Evolutionary conservation across 345 rosid genomes (phyloP), one percentile per base, ranked within the genome.

Genomic region (Litchi chinensis): DNA sequence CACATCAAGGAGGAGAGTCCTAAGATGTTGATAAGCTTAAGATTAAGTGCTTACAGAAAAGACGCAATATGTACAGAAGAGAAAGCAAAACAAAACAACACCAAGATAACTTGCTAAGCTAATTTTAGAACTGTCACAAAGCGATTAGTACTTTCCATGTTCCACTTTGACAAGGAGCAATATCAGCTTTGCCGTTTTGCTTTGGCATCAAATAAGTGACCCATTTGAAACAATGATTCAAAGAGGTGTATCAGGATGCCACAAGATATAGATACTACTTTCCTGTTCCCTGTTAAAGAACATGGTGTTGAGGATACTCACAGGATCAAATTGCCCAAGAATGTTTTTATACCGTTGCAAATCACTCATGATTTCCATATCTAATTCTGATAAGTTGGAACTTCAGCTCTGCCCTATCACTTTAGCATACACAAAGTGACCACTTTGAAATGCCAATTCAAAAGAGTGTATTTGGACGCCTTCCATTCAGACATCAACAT

Each of bases 121-220:
- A 46, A 50, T 70, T 66, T 46, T 62, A 57, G 22, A 81, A 59
- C 39, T 96, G 92, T 93, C 66, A 90, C 99, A 88, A 78, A 88
- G 86, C 74, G 65, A 50, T 82, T 39, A 79, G 81, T 83, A 78
- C 79, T 86, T 78, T 83, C 79, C 90, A 67, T 40, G 88, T 83
- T 87, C 80, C 82, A 86, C 94, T 92, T 81, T 68, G 73, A 82
- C 88, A 90, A 69, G 88, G 80, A 85, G 90, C 80, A 88, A 80
- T 86, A 91, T 80, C 88, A 74, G 80, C 90, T 87, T 80, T 75
- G 95, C 92, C 71, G 28, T 79, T 78, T 90, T 84, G 24, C 74
- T 95, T 56, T 91, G 77, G 98, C 98, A 94, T 96, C 95, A 65
- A 71, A 28, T 76, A 79, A 86, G 98, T 94, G 99, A 88, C 97